phyloP scores from a whole-genome alignment of 176 grass and related monocot species.

The Lolium rigidum region DNA sequence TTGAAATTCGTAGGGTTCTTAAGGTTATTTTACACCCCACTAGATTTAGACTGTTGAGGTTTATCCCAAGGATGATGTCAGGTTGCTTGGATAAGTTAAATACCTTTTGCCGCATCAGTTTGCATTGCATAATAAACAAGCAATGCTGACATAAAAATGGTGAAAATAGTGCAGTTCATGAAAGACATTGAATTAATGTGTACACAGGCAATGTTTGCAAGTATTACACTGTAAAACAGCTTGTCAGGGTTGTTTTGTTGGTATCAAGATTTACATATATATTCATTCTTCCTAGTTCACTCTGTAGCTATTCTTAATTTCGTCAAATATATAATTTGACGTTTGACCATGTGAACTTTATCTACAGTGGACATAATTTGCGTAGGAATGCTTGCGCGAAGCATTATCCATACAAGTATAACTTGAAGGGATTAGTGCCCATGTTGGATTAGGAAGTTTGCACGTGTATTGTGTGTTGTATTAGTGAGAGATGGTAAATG shows the following conservation, averaged over 20 bases:
- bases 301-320: neutral
- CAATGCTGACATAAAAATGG: neutral
- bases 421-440: neutral
- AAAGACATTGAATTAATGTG: neutral
- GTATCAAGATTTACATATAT: neutral
- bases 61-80: neutral
- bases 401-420: neutral
- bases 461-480: neutral
- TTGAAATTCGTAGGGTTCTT: neutral
- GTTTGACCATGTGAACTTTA: slow-evolving; percentile 25
- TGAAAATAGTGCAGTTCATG: slow-evolving; percentile 15
- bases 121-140: neutral
- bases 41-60: neutral
- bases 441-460: neutral
- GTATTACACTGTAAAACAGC: neutral
- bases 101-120: neutral
- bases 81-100: neutral
- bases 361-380: slow-evolving; percentile 16
- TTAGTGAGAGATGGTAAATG: neutral
- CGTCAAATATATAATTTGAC: neutral
- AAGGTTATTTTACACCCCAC: neutral
- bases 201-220: neutral
- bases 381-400: slow-evolving; percentile 1
- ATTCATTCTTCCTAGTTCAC: slow-evolving; percentile 3
- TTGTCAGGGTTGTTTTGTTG: neutral